A percentile compares a stretch with the other conserved stretches of the same genome.
These are phyloP conservation scores for Komagataella populi DNA, from an alignment of 805 yeast species.

Conservation along the genomic window DNA sequence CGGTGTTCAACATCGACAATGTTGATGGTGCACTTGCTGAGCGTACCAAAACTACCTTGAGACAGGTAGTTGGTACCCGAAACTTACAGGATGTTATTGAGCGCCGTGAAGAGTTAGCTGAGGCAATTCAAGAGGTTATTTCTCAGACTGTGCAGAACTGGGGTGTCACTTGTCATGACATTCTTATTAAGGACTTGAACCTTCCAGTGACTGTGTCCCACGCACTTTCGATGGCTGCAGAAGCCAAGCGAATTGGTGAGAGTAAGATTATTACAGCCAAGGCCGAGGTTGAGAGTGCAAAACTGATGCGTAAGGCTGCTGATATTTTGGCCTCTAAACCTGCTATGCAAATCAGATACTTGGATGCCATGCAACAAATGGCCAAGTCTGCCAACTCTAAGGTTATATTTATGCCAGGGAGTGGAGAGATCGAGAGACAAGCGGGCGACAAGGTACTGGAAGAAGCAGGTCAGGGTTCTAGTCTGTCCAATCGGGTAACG, in stretches of 20 bases:
- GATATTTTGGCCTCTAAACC: slow-evolving; percentile 62
- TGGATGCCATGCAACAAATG: slow-evolving; percentile 71
- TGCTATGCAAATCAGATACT: slow-evolving; percentile 67
- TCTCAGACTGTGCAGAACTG: slow-evolving; percentile 48
- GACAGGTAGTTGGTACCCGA: slow-evolving; percentile 60
- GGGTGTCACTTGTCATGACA: slow-evolving; percentile 61
- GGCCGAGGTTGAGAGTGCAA: slow-evolving; percentile 67
- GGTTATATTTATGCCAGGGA: slow-evolving; percentile 61
- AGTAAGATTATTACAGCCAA: slow-evolving; percentile 61
- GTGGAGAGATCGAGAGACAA: slow-evolving; percentile 23
- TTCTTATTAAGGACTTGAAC: slow-evolving; percentile 51
- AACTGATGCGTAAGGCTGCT: slow-evolving; percentile 67
- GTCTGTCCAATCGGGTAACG: neutral
- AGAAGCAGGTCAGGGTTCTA: neutral
- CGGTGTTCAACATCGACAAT: slow-evolving; percentile 41
- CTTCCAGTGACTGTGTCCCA: slow-evolving; percentile 41
- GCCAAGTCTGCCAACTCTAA: slow-evolving; percentile 47
- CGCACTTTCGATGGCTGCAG: slow-evolving; percentile 61
- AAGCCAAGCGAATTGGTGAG: slow-evolving; percentile 65
- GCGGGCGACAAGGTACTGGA: slow-evolving; percentile 4
- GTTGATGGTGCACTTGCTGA: slow-evolving; percentile 45
- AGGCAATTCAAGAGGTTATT: slow-evolving; percentile 46
- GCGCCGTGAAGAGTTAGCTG: slow-evolving; percentile 59
- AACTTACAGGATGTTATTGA: slow-evolving; percentile 60
- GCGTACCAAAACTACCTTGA: slow-evolving; percentile 58